phyloP scores from a whole-genome alignment of 1,284 basidiomycete genomes.

The Cryptococcus wingfieldii region DNA sequence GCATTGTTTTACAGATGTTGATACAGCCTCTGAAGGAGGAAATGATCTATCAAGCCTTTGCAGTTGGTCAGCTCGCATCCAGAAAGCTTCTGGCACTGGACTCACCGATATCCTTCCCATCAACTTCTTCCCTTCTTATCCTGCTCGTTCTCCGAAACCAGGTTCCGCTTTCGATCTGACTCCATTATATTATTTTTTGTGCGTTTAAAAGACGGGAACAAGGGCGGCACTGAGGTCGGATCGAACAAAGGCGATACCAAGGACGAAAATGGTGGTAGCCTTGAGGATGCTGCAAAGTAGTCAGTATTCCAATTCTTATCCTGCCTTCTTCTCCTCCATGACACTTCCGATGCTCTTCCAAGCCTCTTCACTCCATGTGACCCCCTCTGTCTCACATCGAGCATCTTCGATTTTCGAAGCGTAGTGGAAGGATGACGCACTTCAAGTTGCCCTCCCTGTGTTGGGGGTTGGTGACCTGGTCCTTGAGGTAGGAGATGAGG shows the following conservation, averaged over 20 bases:
- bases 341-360: neutral
- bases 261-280: slow-evolving; percentile 28
- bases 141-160: neutral
- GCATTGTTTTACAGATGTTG: slow-evolving; percentile 15
- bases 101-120: neutral
- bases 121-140: neutral
- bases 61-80: too few relatives aligned
- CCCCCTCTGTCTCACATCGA: neutral
- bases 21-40: slow-evolving; percentile 6
- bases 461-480: slow-evolving; percentile 28
- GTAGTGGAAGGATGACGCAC: slow-evolving; percentile 7
- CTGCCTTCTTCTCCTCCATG: neutral
- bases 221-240: slow-evolving; percentile 24
- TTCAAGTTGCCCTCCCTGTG: slow-evolving; percentile 28
- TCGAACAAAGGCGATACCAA: slow-evolving; percentile 32
- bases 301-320: neutral
- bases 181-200: neutral
- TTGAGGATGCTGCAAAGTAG: slow-evolving; percentile 22
- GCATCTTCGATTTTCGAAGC: neutral
- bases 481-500: slow-evolving; percentile 13
- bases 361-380: neutral
- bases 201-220: slow-evolving; percentile 28
- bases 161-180: neutral
- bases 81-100: neutral
- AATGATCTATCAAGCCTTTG: neutral